Evolutionary conservation across 108 stramenopile species (phyloP), one percentile per base, ranked within the genome.

Genomic region (Cyclotella distinguenda): DNA sequence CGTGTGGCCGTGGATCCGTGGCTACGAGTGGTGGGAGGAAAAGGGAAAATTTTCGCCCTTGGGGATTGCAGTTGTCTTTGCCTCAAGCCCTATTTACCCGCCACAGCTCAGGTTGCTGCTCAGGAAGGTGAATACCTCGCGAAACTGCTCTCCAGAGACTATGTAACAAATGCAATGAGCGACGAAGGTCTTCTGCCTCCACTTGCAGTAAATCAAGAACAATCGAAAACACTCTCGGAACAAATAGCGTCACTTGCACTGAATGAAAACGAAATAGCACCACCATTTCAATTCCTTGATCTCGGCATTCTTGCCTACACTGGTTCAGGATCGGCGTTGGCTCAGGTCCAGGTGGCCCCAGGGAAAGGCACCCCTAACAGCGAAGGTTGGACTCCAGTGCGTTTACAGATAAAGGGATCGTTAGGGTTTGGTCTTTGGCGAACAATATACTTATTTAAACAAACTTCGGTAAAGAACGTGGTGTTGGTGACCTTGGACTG

Each of bases 231-330:
- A 9, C 33, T 88, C 3, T 86, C 88, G 1, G 91, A 89, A 35
- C 45, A 61, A 25, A 84, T 93, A 72, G 82, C 87, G 11, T 66
- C 62, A 21, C 74, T 93, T 35, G 72, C 84, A 11, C 82, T 74
- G 34, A 66, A 70, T 11, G 64, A 72, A 16, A 58, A 40, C 12
- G 74, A 63, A 31, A 91, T 87, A 47, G 95, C 95, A 8, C 88
- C 91, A 60, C 91, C 93, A 22, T 97, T 97, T 70, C 95, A 96
- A 78, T 97, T 94, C 60, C 74, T 96, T 30, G 95, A 97, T 70
- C 75, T 97, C 13, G 97, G 97, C 15, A 95, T 96, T 48, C 68
- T 97, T 15, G 95, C 97, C 3, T 97, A 97, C 79, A 94, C 94
- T 1, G 95, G 97, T 3, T 87, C 80, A 8, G 91, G 84, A 4